Evolutionary conservation across 2,329 filamentous ascomycete genomes (phyloP).

Genomic region (Botryotinia calthae): DNA sequence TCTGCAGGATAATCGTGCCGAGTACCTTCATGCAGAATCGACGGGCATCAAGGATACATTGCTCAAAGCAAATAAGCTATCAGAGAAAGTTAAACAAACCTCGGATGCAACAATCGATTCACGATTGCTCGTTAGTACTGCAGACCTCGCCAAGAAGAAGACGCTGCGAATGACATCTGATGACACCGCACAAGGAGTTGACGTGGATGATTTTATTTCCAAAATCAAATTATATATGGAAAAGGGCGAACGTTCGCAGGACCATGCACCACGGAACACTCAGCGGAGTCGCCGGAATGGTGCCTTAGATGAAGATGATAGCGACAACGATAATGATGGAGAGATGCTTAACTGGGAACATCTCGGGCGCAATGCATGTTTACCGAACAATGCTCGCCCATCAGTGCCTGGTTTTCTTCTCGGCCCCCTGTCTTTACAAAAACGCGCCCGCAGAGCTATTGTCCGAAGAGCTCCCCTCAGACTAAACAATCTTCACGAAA

Average conservation of each 20-base stretch:
- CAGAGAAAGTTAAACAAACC: conserved; percentile 76
- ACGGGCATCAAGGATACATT: conserved; percentile 65
- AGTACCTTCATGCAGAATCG: conserved; percentile 66
- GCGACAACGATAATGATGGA: conserved; percentile 66
- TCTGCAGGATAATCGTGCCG: conserved; percentile 64
- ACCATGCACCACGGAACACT: conserved; percentile 45
- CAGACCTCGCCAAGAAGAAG: conserved; percentile 77
- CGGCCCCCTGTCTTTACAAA: conserved; percentile 85
- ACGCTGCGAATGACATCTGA: conserved; percentile 72
- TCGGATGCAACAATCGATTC: conserved; percentile 89
- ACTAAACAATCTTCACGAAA: conserved; percentile 65
- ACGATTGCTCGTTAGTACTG: conserved; percentile 75
- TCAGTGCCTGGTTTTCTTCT: conserved; percentile 80
- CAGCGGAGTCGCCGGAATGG: conserved; percentile 42
- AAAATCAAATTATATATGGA: conserved; percentile 88
- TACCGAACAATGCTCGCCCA: conserved; percentile 71
- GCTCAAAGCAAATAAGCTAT: conserved; percentile 61
- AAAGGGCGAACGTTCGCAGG: conserved; percentile 56
- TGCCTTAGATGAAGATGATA: conserved; percentile 48
- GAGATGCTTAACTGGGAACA: conserved; percentile 84
- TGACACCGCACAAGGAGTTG: conserved; percentile 70
- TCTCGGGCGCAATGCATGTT: conserved; percentile 73
- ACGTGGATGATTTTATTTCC: conserved; percentile 87
- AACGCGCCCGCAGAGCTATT: conserved; percentile 68
- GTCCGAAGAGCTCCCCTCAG: conserved; percentile 68